Evolutionary conservation across 2,329 filamentous ascomycete species (phyloP).

Genomic region (Pezicula carpinea): DNA sequence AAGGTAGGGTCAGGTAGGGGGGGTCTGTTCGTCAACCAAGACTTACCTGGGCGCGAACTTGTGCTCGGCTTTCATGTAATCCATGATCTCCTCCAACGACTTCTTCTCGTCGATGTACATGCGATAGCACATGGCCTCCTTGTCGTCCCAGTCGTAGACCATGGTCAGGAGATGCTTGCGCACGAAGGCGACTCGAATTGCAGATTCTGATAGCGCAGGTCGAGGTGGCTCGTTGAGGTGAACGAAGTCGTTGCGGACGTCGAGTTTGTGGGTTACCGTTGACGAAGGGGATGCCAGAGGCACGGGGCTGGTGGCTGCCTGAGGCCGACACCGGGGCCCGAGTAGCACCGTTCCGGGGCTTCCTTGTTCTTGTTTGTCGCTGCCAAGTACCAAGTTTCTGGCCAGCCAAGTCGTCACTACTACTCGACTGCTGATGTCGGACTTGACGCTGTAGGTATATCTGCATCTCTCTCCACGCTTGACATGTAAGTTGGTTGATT

Average conservation of each 20-base stretch:
- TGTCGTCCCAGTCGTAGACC: slow-evolving; percentile 63
- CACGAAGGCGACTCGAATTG: not conserved
- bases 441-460: too few species aligned
- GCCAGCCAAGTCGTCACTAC: too few species aligned
- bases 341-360: not conserved
- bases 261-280: slow-evolving; percentile 6
- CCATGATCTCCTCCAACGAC: slow-evolving; percentile 69
- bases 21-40: slow-evolving; percentile 9
- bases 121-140: slow-evolving; percentile 59
- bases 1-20: slow-evolving; percentile 5
- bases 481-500: too few species aligned
- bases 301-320: not conserved
- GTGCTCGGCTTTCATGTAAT: slow-evolving; percentile 60
- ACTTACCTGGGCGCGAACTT: slow-evolving; percentile 67
- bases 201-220: not conserved
- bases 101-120: slow-evolving; percentile 75
- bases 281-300: not conserved
- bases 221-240: not conserved
- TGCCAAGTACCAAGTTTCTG: not conserved
- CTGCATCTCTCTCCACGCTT: too few species aligned
- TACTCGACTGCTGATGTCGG: too few species aligned
- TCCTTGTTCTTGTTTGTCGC: not conserved
- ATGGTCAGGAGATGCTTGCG: slow-evolving; percentile 15
- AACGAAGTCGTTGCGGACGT: slow-evolving; percentile 4
- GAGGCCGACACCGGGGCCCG: not conserved